These are phyloP conservation scores for Lactarius indigo DNA, from an alignment of 768 basidiomycete species.

Conservation along the genomic window DNA sequence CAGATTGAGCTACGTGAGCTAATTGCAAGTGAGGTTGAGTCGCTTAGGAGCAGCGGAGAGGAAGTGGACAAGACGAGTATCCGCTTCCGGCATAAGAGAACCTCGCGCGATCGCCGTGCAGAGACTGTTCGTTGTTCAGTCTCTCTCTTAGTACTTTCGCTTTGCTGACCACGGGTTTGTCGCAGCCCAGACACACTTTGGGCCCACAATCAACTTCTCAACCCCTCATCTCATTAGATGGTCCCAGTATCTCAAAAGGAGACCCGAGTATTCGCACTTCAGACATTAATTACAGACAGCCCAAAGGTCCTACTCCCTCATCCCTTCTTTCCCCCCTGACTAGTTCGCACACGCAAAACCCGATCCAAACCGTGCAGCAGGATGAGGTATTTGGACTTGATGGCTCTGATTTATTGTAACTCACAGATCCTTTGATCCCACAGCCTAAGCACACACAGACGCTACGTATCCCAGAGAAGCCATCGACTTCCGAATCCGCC, in stretches of 20 bases:
- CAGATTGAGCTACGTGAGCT: constrained; percentile 21
- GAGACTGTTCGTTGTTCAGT: constrained; percentile 7
- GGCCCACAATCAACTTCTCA: neutral
- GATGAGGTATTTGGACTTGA: neutral
- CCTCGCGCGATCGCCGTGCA: neutral
- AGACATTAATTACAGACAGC: neutral
- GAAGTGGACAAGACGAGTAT: constrained; percentile 18
- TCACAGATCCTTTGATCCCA: neutral
- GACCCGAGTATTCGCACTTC: neutral
- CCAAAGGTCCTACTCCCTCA: neutral
- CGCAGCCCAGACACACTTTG: neutral
- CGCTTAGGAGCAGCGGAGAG: constrained; percentile 10
- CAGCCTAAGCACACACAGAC: neutral
- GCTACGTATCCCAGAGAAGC: neutral
- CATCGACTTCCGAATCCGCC: neutral
- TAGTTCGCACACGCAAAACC: neutral
- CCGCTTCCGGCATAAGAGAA: constrained; percentile 5
- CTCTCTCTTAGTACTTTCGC: too few relatives aligned
- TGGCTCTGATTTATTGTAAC: neutral
- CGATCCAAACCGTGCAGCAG: neutral
- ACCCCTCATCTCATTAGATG: constrained; percentile 9
- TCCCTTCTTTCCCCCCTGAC: neutral
- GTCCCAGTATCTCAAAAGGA: neutral
- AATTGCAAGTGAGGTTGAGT: constrained; percentile 19
- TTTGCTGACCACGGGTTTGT: neutral